Evolutionary conservation across 2,329 filamentous ascomycete species (phyloP), one percentile per base, ranked within the genome.

Genomic region (Sclerotiophoma versabilis): DNA sequence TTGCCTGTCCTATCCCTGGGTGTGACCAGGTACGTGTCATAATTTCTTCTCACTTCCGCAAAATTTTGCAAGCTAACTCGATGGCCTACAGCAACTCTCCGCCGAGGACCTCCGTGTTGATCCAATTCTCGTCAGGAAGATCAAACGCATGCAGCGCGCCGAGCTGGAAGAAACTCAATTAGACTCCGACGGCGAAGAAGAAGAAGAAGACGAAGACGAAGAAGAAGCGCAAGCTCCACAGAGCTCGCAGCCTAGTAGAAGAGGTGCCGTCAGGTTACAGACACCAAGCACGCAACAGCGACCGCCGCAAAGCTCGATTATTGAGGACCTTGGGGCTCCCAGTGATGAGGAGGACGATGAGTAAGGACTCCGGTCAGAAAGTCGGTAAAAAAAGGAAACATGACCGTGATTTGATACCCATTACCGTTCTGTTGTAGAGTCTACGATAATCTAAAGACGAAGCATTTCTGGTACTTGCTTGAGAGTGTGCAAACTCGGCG

Each of bases 1-100:
- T 83, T 0, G 78, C 82, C 47, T 92, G 89, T 69, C 89, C 89
- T 0, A 81, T 86, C 52, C 76, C 82, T 2, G 88, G 89, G 1
- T 92, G 89, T 69, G 77, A 79, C 42, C 76, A 83, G 77, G 73
- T 75, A 64, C 10, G 69, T 51, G 19, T n/a, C n/a, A n/a, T n/a
- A n/a, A n/a, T n/a, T n/a, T n/a, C 29, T 32, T 5, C 8, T 5
- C 32, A 19, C n/a, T 17, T 19, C n/a, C 32, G n/a, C 32, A 17
- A 34, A 19, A n/a, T n/a, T n/a, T n/a, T n/a, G n/a, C n/a, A n/a
- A 19, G 10, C 32, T 34, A 34, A 34, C 2, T 15, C 32, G 2
- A 17, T 41, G 17, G n/a, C 29, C 2, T 5, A 29, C 45, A 76
- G 73, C 66, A 68, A 54, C 63, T 77, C 12, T 68, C 68, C 12